Conservation (phyloP, 345 rosid genomes). For the Anacardium occidentale region DNA sequence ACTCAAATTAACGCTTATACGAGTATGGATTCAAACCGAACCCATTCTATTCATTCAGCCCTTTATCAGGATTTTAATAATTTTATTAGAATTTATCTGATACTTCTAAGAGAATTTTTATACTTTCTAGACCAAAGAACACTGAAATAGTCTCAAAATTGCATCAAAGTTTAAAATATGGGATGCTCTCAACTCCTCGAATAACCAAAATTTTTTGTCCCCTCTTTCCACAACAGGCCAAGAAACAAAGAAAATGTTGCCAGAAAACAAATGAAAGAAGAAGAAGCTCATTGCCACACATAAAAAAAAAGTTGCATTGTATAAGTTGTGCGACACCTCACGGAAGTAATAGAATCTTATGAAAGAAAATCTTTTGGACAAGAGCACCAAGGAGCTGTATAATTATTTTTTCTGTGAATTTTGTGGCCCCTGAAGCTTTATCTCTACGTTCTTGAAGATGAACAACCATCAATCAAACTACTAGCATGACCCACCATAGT, state of each 20-base stretch:
- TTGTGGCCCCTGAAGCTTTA: neutral
- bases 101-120: too few species aligned
- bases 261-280: neutral
- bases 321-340: neutral
- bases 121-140: too few species aligned
- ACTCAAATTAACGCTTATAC: too few species aligned
- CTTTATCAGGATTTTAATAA: too few species aligned
- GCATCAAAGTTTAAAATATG: too few species aligned
- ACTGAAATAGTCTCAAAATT: too few species aligned
- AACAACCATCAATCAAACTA: neutral
- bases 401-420: neutral
- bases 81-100: too few species aligned
- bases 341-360: too few species aligned
- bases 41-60: too few species aligned
- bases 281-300: neutral
- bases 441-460: neutral
- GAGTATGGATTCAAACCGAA: too few species aligned
- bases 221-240: neutral
- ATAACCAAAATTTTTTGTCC: too few species aligned
- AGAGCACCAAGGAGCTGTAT: neutral
- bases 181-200: too few species aligned
- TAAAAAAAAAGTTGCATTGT: neutral
- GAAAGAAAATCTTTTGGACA: neutral
- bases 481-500: neutral
- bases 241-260: neutral